Percentiles rank a stretch among this genome's conserved stretches.
Conservation (phyloP, 1,284 basidiomycete genomes). For the Marasmius fiardii region DNA sequence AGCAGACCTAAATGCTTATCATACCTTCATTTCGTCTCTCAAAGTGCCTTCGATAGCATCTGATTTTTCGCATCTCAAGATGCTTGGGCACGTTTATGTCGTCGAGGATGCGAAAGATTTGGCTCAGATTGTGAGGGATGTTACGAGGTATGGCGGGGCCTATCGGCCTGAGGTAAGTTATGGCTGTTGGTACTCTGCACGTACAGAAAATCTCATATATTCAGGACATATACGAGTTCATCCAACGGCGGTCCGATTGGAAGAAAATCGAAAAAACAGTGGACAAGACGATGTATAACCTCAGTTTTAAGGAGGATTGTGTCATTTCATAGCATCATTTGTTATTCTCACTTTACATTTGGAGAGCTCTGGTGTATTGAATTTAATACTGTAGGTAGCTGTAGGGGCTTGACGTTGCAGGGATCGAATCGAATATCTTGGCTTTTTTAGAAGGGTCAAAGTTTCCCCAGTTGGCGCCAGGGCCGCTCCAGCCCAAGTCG, state of each 20-base stretch:
- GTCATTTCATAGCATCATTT: slow-evolving; percentile 33
- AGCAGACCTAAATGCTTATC: slow-evolving; percentile 92
- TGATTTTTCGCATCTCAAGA: slow-evolving; percentile 93
- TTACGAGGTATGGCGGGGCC: slow-evolving; percentile 89
- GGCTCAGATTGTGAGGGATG: slow-evolving; percentile 92
- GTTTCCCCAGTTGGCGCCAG: too few species aligned
- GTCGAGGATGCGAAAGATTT: slow-evolving; percentile 92
- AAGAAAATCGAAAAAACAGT: slow-evolving; percentile 95
- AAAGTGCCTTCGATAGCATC: slow-evolving; percentile 72
- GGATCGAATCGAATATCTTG: too few species aligned
- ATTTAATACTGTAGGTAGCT: too few species aligned
- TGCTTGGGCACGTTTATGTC: slow-evolving; percentile 95
- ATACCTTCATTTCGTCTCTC: slow-evolving; percentile 82
- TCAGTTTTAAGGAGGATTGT: slow-evolving; percentile 92
- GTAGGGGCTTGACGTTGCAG: too few species aligned
- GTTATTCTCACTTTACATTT: background rate
- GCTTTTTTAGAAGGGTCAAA: too few species aligned
- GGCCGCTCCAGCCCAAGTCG: too few species aligned
- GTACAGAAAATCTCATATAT: slow-evolving; percentile 18
- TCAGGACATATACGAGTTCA: slow-evolving; percentile 91
- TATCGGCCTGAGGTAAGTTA: slow-evolving; percentile 79
- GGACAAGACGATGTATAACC: slow-evolving; percentile 93
- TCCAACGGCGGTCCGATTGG: slow-evolving; percentile 92
- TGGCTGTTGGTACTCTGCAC: slow-evolving; percentile 18
- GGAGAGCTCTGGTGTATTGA: too few species aligned